A percentile compares a stretch with the other conserved stretches of the same genome.
Conservation (phyloP, 306 rosid genomes). For the Fagus sylvatica region DNA sequence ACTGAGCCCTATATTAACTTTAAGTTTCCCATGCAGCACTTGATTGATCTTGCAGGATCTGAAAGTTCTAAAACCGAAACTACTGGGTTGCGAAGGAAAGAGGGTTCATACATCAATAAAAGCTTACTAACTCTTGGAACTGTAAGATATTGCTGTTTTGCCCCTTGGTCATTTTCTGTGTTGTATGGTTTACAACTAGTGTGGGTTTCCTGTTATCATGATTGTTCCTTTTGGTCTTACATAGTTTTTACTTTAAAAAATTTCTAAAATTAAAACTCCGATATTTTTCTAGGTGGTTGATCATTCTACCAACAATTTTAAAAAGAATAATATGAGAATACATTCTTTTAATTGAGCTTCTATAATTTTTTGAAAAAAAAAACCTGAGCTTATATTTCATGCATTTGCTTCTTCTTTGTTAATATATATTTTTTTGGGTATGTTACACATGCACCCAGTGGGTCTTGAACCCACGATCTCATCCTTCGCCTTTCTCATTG, state of each 20-base stretch:
- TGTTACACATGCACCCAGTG: too few relatives aligned
- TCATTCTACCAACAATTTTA: neutral
- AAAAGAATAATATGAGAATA: neutral
- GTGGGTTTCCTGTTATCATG: slow-evolving; percentile 1
- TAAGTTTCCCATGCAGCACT: slow-evolving; percentile 60
- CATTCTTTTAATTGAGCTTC: neutral
- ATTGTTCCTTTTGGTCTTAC: neutral
- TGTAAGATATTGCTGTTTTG: slow-evolving; percentile 46
- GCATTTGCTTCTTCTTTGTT: too few relatives aligned
- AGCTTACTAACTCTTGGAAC: slow-evolving; percentile 91
- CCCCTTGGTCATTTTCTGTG: slow-evolving; percentile 1
- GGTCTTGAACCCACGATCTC: too few relatives aligned
- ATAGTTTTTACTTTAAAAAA: neutral
- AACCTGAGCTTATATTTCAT: too few relatives aligned
- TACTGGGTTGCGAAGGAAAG: slow-evolving; percentile 84
- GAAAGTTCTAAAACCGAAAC: slow-evolving; percentile 94
- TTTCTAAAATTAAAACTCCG: neutral
- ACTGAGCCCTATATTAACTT: slow-evolving; percentile 14
- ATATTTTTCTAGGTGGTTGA: too few relatives aligned
- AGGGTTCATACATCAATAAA: slow-evolving; percentile 87
- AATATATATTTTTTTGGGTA: too few relatives aligned
- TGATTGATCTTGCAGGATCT: slow-evolving; percentile 94
- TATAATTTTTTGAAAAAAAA: too few relatives aligned
- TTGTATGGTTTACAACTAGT: slow-evolving; percentile 2
- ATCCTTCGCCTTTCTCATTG: too few relatives aligned